Evolutionary conservation across 1,139 yeast genomes (phyloP).

Genomic region (Lodderomyces parapsilosis): DNA sequence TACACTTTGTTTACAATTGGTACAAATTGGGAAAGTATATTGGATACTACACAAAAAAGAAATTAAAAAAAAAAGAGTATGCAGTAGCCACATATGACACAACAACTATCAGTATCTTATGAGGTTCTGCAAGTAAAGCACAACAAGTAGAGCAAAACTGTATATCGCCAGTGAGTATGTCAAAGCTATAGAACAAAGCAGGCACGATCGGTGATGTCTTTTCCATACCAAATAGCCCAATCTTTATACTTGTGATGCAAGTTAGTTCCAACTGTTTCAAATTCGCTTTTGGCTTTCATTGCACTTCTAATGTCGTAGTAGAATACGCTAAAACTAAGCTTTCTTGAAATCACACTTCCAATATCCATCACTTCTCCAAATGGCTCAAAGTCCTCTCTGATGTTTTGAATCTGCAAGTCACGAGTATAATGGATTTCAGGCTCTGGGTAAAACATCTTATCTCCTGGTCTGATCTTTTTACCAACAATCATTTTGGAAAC

Average conservation of each 20-base stretch:
- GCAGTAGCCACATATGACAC: no score
- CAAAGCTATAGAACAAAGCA: constrained; percentile 20
- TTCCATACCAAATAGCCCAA: constrained; percentile 69
- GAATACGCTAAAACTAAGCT: constrained; percentile 60
- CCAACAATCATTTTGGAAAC: constrained; percentile 28
- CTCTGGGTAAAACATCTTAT: constrained; percentile 31
- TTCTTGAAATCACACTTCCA: constrained; percentile 65
- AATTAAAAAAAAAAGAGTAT: no score
- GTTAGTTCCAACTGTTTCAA: constrained; percentile 31
- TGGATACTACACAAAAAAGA: background rate
- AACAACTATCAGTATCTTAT: no score
- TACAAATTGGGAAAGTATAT: constrained; percentile 1
- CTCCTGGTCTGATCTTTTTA: constrained; percentile 19
- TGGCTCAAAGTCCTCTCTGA: constrained; percentile 49
- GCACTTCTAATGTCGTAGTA: constrained; percentile 65
- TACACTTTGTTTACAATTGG: constrained; percentile 1
- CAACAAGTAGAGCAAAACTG: background rate
- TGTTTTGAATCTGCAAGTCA: constrained; percentile 27
- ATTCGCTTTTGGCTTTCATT: constrained; percentile 55
- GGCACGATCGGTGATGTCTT: constrained; percentile 63
- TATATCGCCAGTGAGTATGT: background rate
- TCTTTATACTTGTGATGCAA: constrained; percentile 48
- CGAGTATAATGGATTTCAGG: constrained; percentile 31
- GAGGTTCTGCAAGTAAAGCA: no score
- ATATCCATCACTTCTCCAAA: constrained; percentile 67